Base-by-base conservation (phyloP, 139 green algal species). In the Volvox africanus region DNA sequence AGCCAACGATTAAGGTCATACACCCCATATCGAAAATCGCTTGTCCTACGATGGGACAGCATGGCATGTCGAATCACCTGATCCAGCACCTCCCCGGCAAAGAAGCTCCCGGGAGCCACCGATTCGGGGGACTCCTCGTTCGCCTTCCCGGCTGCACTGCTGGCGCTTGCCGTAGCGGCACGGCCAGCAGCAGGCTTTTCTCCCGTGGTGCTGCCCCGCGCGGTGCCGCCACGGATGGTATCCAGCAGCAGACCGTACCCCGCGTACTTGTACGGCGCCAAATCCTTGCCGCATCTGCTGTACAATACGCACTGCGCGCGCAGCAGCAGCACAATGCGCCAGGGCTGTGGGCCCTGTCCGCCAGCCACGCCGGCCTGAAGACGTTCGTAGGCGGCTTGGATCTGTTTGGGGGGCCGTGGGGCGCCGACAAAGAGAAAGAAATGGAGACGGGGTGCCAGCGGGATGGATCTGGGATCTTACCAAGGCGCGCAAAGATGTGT, bases 261-360 rank as follows among this genome's bases (percentile, higher is more conserved):
- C 1, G 97, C 97, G 86, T 99, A 94, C 93, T 99, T 99, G 96
- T 97, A 99, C 11, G 96, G 97, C 81, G 93, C 90, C 44, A 99
- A 95, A 30, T 97, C 94, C 17, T 91, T 88, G 5, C 95, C 85
- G 87, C 96, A 98, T 2, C 98, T 93, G 55, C 93, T 68, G 94
- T 96, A 99, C 89, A 99, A 93, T 55, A 99, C 94, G 88, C 95
- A 96, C 91, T 98, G 97, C 2, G 96, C 96, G 44, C 95, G 89
- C 79, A 99, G 92, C 71, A 99, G 91, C 61, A 99, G 97, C 65
- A 97, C 88, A 2, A 99, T 78, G 55, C 97, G 95, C 97, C 97
- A 99, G 36, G 93, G 80, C 93, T 98, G 93, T 2, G 94, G 92
- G 13, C 94, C 93, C 82, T 96, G 93, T 18, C 91, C 95, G 30